Base-by-base conservation (phyloP, 2,329 filamentous ascomycete species). In the Phaeomoniella chlamydospora region DNA sequence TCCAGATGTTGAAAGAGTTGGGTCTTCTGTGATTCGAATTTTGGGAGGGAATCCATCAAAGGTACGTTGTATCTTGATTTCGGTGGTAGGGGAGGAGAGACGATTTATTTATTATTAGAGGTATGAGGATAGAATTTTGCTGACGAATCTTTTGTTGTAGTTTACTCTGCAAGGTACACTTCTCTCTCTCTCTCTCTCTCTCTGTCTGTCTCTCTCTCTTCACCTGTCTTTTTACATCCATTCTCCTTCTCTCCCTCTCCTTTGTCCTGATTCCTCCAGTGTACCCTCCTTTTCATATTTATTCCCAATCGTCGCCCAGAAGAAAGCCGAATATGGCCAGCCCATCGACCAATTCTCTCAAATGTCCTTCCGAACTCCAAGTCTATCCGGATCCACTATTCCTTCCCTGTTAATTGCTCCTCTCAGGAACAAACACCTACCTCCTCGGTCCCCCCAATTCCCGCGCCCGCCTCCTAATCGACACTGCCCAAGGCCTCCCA, bases 31-130 rank as follows among this genome's bases (percentile, higher is more conserved):
- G 31, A 79, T 94, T 43, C 74, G 90, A 38, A 82, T 98, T 42
- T 66, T 96, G 13, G 90, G 80, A 39, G 85, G 82, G 5, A 98
- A 98, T 57, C 88, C 90, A 10, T 75, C 82, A 52, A 94, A 93
- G 65, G 75, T 77, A 47, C 51, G 57, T 43, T 10, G 9, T 5
- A 15, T 19, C 15, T 6, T 10, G 18, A n/a, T 9, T 15, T n/a
- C n/a, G 31, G 9, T 16, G 29, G n/a, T 18, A 3, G 40, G 18
- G 39, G 36, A 29, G 22, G 38, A 6, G 15, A 15, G 12, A 22
- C 31, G 5, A 31, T 16, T 34, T 33, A 17, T 15, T 17, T 22
- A 29, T 36, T 15, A 5, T 14, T 26, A 34, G 18, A 37, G 22
- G 13, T 9, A 12, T 14, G 13, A 3, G 13, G 11, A 34, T 13